Base-by-base conservation (phyloP, 495 filamentous ascomycete species). In the Aspergillus cavernicola region DNA sequence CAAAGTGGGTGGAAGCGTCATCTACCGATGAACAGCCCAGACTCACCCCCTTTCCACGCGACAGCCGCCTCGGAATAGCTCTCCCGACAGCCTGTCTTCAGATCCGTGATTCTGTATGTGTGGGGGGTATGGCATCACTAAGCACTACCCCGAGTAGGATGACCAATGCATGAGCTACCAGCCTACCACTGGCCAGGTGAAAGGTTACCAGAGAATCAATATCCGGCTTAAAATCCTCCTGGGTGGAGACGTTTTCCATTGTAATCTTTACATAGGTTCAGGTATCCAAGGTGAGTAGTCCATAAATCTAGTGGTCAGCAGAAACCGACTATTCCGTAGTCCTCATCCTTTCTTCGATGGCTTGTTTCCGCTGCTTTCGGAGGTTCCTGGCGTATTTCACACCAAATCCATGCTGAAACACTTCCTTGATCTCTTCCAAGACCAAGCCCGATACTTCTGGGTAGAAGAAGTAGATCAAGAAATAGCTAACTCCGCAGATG, bases 391-490 rank as follows among this genome's bases (percentile, higher is more conserved):
- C 70, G 48, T 72, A 70, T 26, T 53, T 64, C 29, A 78, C 77
- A 23, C 72, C 73, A 61, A 74, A 76, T 0, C 75, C 73, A 54
- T 76, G 62, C 26, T 71, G 55, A 46, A 80, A 81, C 10, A 81
- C 65, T 44, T 78, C 68, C 6, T 67, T 53, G 42, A 81, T 70
- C 50, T 77, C 75, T 55, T 81, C 78, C 1, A 81, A 63, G 5
- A 67, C 65, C 56, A 80, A 60, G 16, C 75, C 75, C 7, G 68
- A 71, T 4, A 74, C 71, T 46, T 81, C 77, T 1, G 78, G 78
- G 49, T 75, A 81, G 60, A 64, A 78, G 60, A 78, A 74, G 43
- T 67, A 68, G 49, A 81, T 65, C 43, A 65, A 62, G 7, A 80
- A 57, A 61, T 69, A 78, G 29, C 76, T 72, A 23, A 75, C 45